Percentiles rank a stretch among this genome's conserved stretches.
Conservation (phyloP, 1,284 basidiomycete genomes). For the Papiliotrema terrestris region DNA sequence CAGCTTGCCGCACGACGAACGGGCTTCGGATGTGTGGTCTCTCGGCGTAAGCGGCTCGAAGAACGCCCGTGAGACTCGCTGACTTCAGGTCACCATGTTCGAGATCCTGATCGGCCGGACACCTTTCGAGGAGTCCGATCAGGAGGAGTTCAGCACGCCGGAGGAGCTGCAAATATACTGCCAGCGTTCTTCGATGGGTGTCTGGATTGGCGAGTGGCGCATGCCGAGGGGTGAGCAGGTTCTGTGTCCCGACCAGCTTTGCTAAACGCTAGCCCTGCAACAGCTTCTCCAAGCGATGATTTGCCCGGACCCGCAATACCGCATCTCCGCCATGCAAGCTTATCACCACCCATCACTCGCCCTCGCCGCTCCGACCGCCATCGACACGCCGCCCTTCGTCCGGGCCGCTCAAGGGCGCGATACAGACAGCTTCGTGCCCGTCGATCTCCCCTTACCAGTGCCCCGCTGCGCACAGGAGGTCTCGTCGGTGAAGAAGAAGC, state of each 20-base stretch:
- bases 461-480: not conserved
- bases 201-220: slow-evolving; percentile 74
- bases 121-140: slow-evolving; percentile 73
- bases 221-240: slow-evolving; percentile 57
- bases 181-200: slow-evolving; percentile 69
- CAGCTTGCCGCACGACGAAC: slow-evolving; percentile 81
- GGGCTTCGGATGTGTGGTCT: slow-evolving; percentile 88
- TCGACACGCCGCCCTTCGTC: slow-evolving; percentile 46
- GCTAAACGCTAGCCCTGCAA: slow-evolving; percentile 28
- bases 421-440: no score
- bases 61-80: not conserved
- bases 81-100: slow-evolving; percentile 68
- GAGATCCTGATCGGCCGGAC: slow-evolving; percentile 86
- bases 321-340: slow-evolving; percentile 39
- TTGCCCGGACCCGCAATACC: slow-evolving; percentile 34
- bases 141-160: slow-evolving; percentile 66
- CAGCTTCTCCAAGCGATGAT: slow-evolving; percentile 43
- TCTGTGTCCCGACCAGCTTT: not conserved
- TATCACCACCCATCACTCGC: slow-evolving; percentile 40
- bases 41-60: slow-evolving; percentile 58
- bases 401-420: slow-evolving; percentile 22
- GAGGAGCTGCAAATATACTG: slow-evolving; percentile 78
- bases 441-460: no score
- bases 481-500: not conserved
- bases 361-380: slow-evolving; percentile 22